phyloP scores from a whole-genome alignment of 2,329 filamentous ascomycete genomes.

The Aspergillus phoenicis region DNA sequence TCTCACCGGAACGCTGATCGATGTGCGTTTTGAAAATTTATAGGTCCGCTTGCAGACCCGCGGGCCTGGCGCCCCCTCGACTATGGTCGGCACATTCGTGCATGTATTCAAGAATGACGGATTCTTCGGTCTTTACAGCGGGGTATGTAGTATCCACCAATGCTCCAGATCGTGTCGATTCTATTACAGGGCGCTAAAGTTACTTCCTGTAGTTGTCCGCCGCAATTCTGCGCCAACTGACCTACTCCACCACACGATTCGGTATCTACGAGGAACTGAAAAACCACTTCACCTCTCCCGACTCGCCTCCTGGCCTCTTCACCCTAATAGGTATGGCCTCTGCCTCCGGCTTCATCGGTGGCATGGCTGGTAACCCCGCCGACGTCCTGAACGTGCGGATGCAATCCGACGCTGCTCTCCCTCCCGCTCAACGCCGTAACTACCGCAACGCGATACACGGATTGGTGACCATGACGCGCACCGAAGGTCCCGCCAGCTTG shows the following conservation, averaged over 20 bases:
- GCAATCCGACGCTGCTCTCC: constrained; percentile 87
- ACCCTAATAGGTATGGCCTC: constrained; percentile 82
- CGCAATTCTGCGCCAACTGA: constrained; percentile 87
- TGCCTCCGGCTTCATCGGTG: constrained; percentile 82
- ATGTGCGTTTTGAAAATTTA: constrained; percentile 18
- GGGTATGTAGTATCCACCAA: constrained; percentile 53
- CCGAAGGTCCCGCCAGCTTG: constrained; percentile 74
- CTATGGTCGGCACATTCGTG: constrained; percentile 82
- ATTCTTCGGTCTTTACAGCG: constrained; percentile 79
- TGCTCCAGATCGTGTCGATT: no score
- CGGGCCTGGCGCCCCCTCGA: constrained; percentile 70
- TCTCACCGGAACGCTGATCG: constrained; percentile 17
- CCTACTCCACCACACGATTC: constrained; percentile 95
- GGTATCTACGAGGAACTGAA: constrained; percentile 96
- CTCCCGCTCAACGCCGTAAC: constrained; percentile 72
- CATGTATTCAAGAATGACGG: constrained; percentile 79
- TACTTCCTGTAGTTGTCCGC: constrained; percentile 67
- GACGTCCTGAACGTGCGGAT: constrained; percentile 98
- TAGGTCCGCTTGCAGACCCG: constrained; percentile 89
- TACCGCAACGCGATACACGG: constrained; percentile 90
- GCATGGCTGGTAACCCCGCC: constrained; percentile 87
- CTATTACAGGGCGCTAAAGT: no score
- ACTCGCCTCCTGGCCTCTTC: constrained; percentile 65
- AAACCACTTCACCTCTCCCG: constrained; percentile 60
- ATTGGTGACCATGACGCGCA: constrained; percentile 78